Base-by-base conservation (phyloP, 345 rosid genomes). In the Gossypium arboreum region DNA sequence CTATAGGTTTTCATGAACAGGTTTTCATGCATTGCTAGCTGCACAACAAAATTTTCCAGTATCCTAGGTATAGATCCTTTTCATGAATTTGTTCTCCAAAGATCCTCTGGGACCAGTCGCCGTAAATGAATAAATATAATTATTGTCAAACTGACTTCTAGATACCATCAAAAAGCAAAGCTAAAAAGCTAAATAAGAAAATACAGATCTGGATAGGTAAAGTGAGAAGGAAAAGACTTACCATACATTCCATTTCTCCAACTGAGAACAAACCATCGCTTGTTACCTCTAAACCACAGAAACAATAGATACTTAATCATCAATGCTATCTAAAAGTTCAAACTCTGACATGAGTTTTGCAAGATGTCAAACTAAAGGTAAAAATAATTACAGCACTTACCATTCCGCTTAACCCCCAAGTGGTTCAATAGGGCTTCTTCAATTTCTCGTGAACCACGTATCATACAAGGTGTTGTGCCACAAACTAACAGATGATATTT, bases 241-340 rank as follows among this genome's bases (percentile, higher is more conserved):
- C 98, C 99, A 96, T 93, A 87, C 99, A 96, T 83, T 96, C 99
- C 99, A 96, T 96, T 84, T 96, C 99, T 72, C 98, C 99, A 72
- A 96, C 94, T 43, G 99, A 93, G 89, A 96, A 96, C 77, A 96
- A 83, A 59, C 99, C 99, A 86, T 96, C 99, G 86, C 91, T 92
- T 58, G 99, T 96, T 64, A 96, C 98, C 83, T 93, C 95, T 96
- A 90, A 83, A 77, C 51, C 61, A 58, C 24, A 81, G 65, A 81
- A 47, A 76, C 48, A 74, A 73, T 16, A 48, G 43, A 48, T 77
- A 55, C 56, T 73, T 72, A 79, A 15, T 68, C 59, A 56, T 75
- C 63, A 77, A 75, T 48, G 52, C 7, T 7, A 29, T 70, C 72
- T 59, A 24, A 74, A 65, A 25, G 60, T 24, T 54, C 27, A 62